These are phyloP conservation scores for Thymus quinquecostatus DNA, from an alignment of 257 asterid genomes.

Conservation along the genomic window DNA sequence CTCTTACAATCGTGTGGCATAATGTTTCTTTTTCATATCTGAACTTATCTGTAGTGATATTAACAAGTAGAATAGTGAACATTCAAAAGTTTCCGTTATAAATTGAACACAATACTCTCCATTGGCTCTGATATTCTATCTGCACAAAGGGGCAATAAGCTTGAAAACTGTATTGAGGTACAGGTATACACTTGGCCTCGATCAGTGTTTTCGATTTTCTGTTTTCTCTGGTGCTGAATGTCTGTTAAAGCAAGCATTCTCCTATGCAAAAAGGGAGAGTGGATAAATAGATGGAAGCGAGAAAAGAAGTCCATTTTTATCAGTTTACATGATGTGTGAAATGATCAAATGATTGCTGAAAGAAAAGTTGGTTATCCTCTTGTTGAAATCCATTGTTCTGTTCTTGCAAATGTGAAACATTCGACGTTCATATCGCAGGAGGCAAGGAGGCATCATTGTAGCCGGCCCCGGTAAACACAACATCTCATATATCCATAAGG, in stretches of 20 bases:
- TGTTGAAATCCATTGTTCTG: background rate
- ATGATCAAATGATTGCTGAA: background rate
- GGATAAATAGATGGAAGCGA: no score
- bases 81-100: background rate
- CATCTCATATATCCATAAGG: conserved; percentile 85
- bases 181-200: no score
- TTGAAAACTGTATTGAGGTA: background rate
- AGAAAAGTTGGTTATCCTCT: background rate
- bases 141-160: background rate
- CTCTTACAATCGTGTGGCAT: background rate
- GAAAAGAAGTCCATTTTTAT: background rate
- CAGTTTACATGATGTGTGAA: background rate
- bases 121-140: background rate
- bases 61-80: background rate
- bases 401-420: background rate
- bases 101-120: background rate
- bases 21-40: background rate
- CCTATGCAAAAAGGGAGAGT: no score
- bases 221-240: background rate
- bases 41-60: background rate
- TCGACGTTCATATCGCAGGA: conserved; percentile 56
- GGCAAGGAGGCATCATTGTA: conserved; percentile 89
- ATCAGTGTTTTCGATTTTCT: background rate
- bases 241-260: no score
- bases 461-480: conserved; percentile 93